Percentiles rank a stretch among this genome's conserved stretches.
phyloP scores from a whole-genome alignment of 805 yeast species.

The Scheffersomyces coipomensis region DNA sequence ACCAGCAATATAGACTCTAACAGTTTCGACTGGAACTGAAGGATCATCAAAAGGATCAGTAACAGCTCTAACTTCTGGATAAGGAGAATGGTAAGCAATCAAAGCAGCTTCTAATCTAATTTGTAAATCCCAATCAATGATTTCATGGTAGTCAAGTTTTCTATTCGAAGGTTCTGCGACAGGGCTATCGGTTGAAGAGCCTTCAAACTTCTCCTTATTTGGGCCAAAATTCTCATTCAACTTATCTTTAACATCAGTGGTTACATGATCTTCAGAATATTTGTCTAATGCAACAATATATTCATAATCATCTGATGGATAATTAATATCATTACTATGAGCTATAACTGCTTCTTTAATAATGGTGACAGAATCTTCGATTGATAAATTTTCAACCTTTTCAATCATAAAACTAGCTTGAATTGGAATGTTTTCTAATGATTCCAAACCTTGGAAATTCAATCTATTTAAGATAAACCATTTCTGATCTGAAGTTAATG shows the following conservation, averaged over 20 bases:
- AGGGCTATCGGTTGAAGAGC: background rate
- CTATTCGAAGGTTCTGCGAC: background rate
- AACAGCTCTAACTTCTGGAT: slow-evolving; percentile 27
- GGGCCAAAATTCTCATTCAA: background rate
- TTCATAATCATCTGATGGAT: slow-evolving; percentile 36
- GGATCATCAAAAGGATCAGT: slow-evolving; percentile 34
- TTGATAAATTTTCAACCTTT: slow-evolving; percentile 30
- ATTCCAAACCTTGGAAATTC: slow-evolving; percentile 21
- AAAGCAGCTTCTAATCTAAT: slow-evolving; percentile 42
- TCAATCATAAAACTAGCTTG: slow-evolving; percentile 39
- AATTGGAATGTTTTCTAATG: slow-evolving; percentile 27
- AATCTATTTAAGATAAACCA: slow-evolving; percentile 23
- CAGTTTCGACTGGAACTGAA: slow-evolving; percentile 29
- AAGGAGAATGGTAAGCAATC: slow-evolving; percentile 27
- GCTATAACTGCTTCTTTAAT: slow-evolving; percentile 37
- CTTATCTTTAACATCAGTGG: background rate
- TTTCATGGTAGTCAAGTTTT: slow-evolving; percentile 1
- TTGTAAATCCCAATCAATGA: slow-evolving; percentile 13
- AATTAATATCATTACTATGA: slow-evolving; percentile 48
- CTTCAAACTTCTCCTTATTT: slow-evolving; percentile 4
- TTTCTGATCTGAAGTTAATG: slow-evolving; percentile 25
- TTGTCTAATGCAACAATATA: slow-evolving; percentile 13
- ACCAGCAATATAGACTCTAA: slow-evolving; percentile 51
- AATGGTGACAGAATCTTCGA: slow-evolving; percentile 39
- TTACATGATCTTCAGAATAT: background rate